Base-by-base conservation (phyloP, 2,329 filamentous ascomycete species). In the Aspergillus proliferans region DNA sequence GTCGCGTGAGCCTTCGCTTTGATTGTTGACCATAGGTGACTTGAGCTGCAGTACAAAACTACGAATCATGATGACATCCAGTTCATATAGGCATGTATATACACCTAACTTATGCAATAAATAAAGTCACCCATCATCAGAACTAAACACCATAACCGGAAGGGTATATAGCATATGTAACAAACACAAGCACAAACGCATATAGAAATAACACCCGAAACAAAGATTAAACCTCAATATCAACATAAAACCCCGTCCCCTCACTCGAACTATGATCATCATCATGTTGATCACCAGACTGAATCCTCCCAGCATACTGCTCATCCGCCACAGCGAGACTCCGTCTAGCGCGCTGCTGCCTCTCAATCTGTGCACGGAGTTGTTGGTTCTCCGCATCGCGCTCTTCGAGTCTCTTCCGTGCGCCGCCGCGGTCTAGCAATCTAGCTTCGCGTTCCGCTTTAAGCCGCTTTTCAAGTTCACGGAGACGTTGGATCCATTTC, bases 371-470 rank as follows among this genome's bases (percentile, higher is more conserved):
- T 14, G 78, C 77, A 49, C 81, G 76, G 52, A 93, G 70, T 56
- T 87, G 82, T 56, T 85, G 80, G 62, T 89, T 89, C 71, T 90
- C 85, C 47, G 79, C 74, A 63, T 84, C 80, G n/a, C 86, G 79
- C 52, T 90, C 86, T 50, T 89, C 85, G 0, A 95, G 71, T 46
- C 92, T 76, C 71, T 90, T 86, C 47, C 88, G 76, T 24, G 92
- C 92, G 21, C 89, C 90, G 43, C 81, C 86, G 3, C 93, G 82
- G 70, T 98, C 93, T 50, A 95, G 75, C 47, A 94, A 75, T 41
- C 93, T 76, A 1, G 85, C 90, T 69, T 97, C 93, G 12, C 93
- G 76, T 72, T 98, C 93, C 42, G 87, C 84, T 68, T 95, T 95
- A 15, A 98, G 76, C 58, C 94, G 83, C 56, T 85, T 80, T 74